These are phyloP conservation scores for Trichoderma atrobrunneum DNA, from an alignment of 2,329 filamentous ascomycete species.

Conservation along the genomic window DNA sequence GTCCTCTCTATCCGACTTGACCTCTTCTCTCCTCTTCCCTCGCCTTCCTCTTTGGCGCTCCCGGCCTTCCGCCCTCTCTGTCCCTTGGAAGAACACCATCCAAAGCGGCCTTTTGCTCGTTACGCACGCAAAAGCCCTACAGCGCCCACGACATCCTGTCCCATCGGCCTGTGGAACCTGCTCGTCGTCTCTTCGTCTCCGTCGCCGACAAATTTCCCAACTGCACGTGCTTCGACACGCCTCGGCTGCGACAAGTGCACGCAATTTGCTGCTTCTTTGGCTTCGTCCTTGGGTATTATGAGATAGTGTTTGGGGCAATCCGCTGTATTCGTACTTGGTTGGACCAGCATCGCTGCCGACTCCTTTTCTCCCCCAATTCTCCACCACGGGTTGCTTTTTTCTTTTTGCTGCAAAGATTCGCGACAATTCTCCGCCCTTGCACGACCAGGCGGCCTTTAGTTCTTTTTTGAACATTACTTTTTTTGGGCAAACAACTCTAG, in stretches of 20 bases:
- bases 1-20: conserved; percentile 22
- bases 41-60: conserved; percentile 23
- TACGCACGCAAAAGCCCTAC: background rate
- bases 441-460: background rate
- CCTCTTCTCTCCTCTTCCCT: conserved; percentile 27
- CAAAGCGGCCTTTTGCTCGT: conserved; percentile 18
- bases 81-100: conserved; percentile 19
- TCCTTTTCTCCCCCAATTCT: conserved; percentile 13
- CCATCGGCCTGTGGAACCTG: conserved; percentile 1
- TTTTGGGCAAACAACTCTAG: background rate
- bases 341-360: conserved; percentile 20
- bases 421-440: conserved; percentile 16
- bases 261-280: conserved; percentile 8
- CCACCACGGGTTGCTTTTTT: conserved; percentile 9
- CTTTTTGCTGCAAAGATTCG: background rate
- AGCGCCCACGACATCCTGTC: conserved; percentile 13
- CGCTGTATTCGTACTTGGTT: conserved; percentile 19
- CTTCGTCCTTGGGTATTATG: conserved; percentile 20
- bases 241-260: background rate
- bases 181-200: background rate
- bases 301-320: conserved; percentile 20
- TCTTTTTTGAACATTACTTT: background rate
- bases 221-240: conserved; percentile 17
- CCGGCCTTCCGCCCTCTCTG: conserved; percentile 20
- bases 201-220: conserved; percentile 1